Percentiles rank a stretch among this genome's conserved stretches.
Conservation (phyloP, 805 yeast genomes). For the Helenozyma rhizophorensis region DNA sequence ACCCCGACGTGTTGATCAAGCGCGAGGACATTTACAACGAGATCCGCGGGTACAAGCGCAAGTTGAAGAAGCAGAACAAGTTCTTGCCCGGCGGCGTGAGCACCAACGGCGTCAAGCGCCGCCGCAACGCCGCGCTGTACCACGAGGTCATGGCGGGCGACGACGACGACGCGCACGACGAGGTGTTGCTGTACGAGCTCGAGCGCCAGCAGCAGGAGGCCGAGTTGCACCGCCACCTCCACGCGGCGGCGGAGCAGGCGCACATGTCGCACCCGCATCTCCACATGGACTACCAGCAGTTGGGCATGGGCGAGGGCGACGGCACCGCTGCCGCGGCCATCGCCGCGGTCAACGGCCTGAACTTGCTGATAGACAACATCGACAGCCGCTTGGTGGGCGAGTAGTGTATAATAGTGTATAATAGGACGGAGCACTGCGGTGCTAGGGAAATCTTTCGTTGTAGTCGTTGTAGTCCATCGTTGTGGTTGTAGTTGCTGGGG, state of each 20-base stretch:
- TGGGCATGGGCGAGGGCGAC: constrained; percentile 20
- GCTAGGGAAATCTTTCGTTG: no score
- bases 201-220: constrained; percentile 18
- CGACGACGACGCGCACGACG: constrained; percentile 19
- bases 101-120: constrained; percentile 9
- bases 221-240: constrained; percentile 20
- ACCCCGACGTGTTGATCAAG: constrained; percentile 50
- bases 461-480: no score
- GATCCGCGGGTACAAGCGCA: constrained; percentile 52
- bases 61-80: constrained; percentile 39
- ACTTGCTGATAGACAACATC: constrained; percentile 40
- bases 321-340: constrained; percentile 34
- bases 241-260: constrained; percentile 14
- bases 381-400: constrained; percentile 44
- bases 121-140: constrained; percentile 15
- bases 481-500: no score
- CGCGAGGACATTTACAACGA: constrained; percentile 57
- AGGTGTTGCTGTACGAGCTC: constrained; percentile 19
- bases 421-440: constrained; percentile 2
- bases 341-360: constrained; percentile 34
- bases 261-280: constrained; percentile 16
- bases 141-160: constrained; percentile 19
- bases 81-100: constrained; percentile 15
- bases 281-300: constrained; percentile 23
- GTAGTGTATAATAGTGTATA: constrained; percentile 21